Evolutionary conservation across 2,329 filamentous ascomycete genomes (phyloP).

Genomic region (Ramularia collo-cygni): DNA sequence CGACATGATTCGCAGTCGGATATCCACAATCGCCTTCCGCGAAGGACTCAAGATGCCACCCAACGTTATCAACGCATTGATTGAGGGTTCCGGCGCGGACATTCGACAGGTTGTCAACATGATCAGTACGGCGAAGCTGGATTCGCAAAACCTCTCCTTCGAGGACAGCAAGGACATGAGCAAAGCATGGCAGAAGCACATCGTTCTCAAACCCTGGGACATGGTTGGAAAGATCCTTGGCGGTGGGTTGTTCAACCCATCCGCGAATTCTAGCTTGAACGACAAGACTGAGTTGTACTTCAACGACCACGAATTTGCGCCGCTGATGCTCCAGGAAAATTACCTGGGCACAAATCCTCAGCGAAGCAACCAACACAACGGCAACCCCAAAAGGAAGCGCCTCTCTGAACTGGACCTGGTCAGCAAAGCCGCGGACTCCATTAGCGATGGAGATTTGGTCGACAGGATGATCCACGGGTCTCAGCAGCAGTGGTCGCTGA

Average conservation of each 20-base stretch:
- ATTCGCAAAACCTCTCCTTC: constrained; percentile 71
- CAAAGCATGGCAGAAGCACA: constrained; percentile 97
- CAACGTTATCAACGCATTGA: constrained; percentile 81
- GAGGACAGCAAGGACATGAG: constrained; percentile 89
- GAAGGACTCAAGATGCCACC: constrained; percentile 81
- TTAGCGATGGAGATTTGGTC: constrained; percentile 92
- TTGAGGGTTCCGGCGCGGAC: constrained; percentile 91
- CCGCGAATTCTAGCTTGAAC: constrained; percentile 81
- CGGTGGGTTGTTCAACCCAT: constrained; percentile 74
- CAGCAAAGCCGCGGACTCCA: constrained; percentile 86
- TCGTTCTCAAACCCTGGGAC: constrained; percentile 95
- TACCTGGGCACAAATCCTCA: constrained; percentile 80
- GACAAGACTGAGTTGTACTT: constrained; percentile 99
- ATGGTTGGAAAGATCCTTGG: constrained; percentile 90
- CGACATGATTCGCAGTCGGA: constrained; percentile 82
- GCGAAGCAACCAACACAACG: constrained; percentile 53
- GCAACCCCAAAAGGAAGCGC: constrained; percentile 55
- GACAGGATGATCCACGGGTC: constrained; percentile 98
- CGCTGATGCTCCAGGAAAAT: constrained; percentile 96
- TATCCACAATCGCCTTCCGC: constrained; percentile 90
- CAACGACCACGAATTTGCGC: constrained; percentile 97
- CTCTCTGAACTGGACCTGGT: constrained; percentile 80
- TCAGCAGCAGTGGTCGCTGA: constrained; percentile 96
- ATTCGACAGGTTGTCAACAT: constrained; percentile 99
- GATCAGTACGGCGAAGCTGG: constrained; percentile 88